phyloP scores from a whole-genome alignment of 2,329 filamentous ascomycete species.

The Pestalotiopsis sp. region DNA sequence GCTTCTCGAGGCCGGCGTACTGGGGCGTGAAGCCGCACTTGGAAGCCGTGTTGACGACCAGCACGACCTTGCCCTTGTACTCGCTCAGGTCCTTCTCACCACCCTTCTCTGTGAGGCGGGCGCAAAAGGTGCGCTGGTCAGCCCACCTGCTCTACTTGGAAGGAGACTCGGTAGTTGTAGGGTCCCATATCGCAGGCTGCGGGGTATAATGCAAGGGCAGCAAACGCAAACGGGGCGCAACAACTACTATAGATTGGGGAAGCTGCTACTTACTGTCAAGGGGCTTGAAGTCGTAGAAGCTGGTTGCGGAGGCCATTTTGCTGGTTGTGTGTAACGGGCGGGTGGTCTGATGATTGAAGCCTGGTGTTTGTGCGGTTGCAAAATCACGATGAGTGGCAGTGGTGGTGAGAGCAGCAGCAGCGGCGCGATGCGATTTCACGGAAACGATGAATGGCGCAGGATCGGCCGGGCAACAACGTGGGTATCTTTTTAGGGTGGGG shows the following conservation, averaged over 20 bases:
- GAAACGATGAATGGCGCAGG: background rate
- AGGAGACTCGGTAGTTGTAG: conserved; percentile 10
- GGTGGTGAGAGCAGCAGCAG: background rate
- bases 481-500: background rate
- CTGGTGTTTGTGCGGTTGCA: conserved; percentile 12
- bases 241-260: conserved; percentile 6
- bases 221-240: conserved; percentile 3
- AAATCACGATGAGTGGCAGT: background rate
- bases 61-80: conserved; percentile 89
- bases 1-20: conserved; percentile 85
- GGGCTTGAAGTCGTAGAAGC: conserved; percentile 84
- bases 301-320: conserved; percentile 68
- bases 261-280: conserved; percentile 67
- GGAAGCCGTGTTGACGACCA: conserved; percentile 96
- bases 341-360: conserved; percentile 6
- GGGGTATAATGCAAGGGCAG: conserved; percentile 8
- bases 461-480: background rate
- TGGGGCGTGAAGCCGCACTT: conserved; percentile 99
- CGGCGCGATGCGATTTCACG: background rate
- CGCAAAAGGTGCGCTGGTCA: conserved; percentile 17
- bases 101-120: conserved; percentile 65
- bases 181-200: conserved; percentile 2
- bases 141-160: conserved; percentile 13
- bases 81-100: conserved; percentile 68
- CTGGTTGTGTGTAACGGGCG: conserved; percentile 20